phyloP scores from a whole-genome alignment of 345 rosid species.

The Heritiera fomes region DNA sequence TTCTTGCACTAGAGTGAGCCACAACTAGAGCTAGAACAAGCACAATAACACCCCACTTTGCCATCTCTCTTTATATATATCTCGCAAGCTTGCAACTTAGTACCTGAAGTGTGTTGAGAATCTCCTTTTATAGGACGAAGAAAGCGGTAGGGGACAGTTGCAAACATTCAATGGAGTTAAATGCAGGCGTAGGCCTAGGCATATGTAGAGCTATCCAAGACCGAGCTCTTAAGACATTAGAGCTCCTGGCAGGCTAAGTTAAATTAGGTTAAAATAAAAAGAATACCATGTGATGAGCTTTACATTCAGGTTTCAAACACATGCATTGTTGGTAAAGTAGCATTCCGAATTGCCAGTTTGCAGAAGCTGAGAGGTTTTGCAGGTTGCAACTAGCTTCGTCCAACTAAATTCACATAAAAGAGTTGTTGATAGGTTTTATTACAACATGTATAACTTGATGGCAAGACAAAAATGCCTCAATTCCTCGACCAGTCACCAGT shows the following conservation, averaged over 20 bases:
- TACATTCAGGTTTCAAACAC: background rate
- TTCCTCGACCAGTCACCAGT: too few species aligned
- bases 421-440: background rate
- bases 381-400: too few species aligned
- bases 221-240: too few species aligned
- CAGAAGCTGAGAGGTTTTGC: background rate
- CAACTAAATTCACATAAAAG: background rate
- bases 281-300: background rate
- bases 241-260: background rate
- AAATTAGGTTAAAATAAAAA: background rate
- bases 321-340: background rate
- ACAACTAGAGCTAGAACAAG: constrained; percentile 39
- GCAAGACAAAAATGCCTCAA: background rate
- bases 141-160: constrained; percentile 1
- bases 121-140: constrained; percentile 25
- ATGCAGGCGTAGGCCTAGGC: background rate
- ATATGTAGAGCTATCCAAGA: background rate
- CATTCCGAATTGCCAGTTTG: background rate
- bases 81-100: background rate
- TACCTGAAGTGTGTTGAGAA: background rate
- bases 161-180: background rate
- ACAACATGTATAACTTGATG: background rate
- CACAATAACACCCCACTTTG: constrained; percentile 30
- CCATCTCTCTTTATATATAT: constrained; percentile 27
- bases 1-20: constrained; percentile 38